Evolutionary conservation across 345 rosid genomes (phyloP), one percentile per base, ranked within the genome.

Genomic region (Odontarrhena argentea): DNA sequence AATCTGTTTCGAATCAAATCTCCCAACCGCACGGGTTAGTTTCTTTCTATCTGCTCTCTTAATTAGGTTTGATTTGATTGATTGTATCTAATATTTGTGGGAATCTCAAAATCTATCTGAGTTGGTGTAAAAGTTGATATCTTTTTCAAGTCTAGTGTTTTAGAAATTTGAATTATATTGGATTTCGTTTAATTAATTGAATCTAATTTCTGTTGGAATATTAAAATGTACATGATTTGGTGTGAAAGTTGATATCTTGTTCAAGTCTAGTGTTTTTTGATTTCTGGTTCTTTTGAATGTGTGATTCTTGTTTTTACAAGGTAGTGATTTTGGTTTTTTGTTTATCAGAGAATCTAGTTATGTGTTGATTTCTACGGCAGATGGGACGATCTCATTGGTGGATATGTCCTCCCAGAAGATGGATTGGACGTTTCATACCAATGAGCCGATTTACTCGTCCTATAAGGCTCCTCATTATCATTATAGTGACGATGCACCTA

Each of bases 391-490:
- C 40, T 74, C 82, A 55, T 76, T 82, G 40, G 75, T 83, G 50
- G 87, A 87, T 54, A 63, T 60, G 49, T 72, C 69, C 2, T 76
- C 77, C 2, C 49, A 56, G 43, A 71, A 79, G 64, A 48, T 71
- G 11, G 77, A 56, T 28, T 84, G 95, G 89, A 85, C 87, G 0
- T 78, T 84, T 25, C 57, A 83, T 5, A 64, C 87, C 24, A 81
- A 83, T 1, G 62, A 69, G 37, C 87, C 91, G 0, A 85, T 84
- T 41, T 84, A 83, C 63, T 81, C 90, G 3, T 85, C 90, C 7
- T 85, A 87, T 79, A 84, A 85, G 69, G 83, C 82, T 57, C 48
- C 76, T 53, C 76, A 76, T 56, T 71, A 76, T 18, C 65, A 65
- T 41, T 82, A 71, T 1, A 74, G 24, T 43, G 59, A 63, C 1